Conservation (phyloP, 495 filamentous ascomycete genomes). For the Elasticomyces elasticus region DNA sequence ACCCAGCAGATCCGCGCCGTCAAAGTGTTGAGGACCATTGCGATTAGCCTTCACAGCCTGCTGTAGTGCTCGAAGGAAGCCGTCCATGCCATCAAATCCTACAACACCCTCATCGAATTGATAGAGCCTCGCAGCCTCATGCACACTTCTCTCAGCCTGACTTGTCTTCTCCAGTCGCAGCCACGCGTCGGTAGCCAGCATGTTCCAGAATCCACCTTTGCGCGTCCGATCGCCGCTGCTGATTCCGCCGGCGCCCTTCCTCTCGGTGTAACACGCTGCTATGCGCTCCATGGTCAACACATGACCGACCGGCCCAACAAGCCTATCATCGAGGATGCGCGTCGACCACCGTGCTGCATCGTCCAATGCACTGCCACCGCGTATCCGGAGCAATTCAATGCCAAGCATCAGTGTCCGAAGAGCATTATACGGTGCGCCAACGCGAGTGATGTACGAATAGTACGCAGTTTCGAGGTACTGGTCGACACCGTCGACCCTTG, state of each 20-base stretch:
- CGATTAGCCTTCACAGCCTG: slow-evolving; percentile 19
- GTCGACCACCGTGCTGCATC: slow-evolving; percentile 80
- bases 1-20: slow-evolving; percentile 5
- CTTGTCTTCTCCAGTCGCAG: slow-evolving; percentile 56
- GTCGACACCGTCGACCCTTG: slow-evolving; percentile 67
- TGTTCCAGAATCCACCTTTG: slow-evolving; percentile 84
- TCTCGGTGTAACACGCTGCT: slow-evolving; percentile 69
- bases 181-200: slow-evolving; percentile 77
- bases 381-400: slow-evolving; percentile 68
- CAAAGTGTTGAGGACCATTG: slow-evolving; percentile 7
- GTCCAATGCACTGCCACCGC: slow-evolving; percentile 64
- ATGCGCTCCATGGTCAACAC: slow-evolving; percentile 76
- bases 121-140: slow-evolving; percentile 62
- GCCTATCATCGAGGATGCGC: slow-evolving; percentile 62
- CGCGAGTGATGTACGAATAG: slow-evolving; percentile 86
- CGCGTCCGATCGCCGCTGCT: slow-evolving; percentile 58
- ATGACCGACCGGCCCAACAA: slow-evolving; percentile 64
- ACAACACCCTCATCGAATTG: slow-evolving; percentile 22
- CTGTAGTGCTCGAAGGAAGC: slow-evolving; percentile 49
- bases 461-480: slow-evolving; percentile 75
- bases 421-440: slow-evolving; percentile 60
- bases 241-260: slow-evolving; percentile 51
- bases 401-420: slow-evolving; percentile 66
- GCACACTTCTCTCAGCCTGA: slow-evolving; percentile 60
- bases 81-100: slow-evolving; percentile 45